Evolutionary conservation across 108 stramenopile genomes (phyloP), one percentile per base, ranked within the genome.

Genomic region (Licmophora abbreviata): DNA sequence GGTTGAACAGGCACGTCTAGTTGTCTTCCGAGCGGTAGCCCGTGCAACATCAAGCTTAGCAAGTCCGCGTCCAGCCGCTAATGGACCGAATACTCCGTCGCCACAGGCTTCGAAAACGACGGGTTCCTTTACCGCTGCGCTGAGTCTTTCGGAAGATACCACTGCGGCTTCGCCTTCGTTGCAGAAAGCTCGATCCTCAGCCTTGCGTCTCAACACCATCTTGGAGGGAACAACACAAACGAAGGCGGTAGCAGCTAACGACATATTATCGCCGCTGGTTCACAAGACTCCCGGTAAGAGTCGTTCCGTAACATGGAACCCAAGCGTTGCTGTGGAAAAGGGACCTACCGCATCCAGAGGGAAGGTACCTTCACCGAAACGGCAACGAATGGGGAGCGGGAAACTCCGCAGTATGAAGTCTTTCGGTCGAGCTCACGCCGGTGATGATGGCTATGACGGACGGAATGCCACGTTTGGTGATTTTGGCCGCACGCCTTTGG

Each of bases 391-490:
- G 30, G 67, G 59, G 27, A 43, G 46, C 9, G 56, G 58, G 30
- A 56, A 54, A 27, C 66, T 79, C 8, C 36, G 57, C 15, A 71
- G 69, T 51, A 63, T 69, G 63, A 71, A 71, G 33, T 75, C 74
- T 7, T 79, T 79, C 43, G 78, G 78, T 22, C 51, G 71, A 40
- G 69, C 78, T 1, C 70, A 79, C 51, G 73, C 67, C 29, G 71
- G 61, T 11, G 73, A 74, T 37, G 66, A 56, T 51, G 72, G 69
- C 30, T 29, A 25, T 8, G 72, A 70, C 28, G 66, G 66, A n/a
- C 46, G 68, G 43, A 79, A 79, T 56, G 77, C 77, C 36, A 79
- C 77, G 10, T 79, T 79, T 53, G 77, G 69, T 21, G 67, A 77
- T 23, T 77, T 68, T 50, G 76, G 70, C 35, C 58, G 51, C 24